Evolutionary conservation across 2,329 filamentous ascomycete species (phyloP), one percentile per base, ranked within the genome.

Genomic region (Alternaria arborescens): DNA sequence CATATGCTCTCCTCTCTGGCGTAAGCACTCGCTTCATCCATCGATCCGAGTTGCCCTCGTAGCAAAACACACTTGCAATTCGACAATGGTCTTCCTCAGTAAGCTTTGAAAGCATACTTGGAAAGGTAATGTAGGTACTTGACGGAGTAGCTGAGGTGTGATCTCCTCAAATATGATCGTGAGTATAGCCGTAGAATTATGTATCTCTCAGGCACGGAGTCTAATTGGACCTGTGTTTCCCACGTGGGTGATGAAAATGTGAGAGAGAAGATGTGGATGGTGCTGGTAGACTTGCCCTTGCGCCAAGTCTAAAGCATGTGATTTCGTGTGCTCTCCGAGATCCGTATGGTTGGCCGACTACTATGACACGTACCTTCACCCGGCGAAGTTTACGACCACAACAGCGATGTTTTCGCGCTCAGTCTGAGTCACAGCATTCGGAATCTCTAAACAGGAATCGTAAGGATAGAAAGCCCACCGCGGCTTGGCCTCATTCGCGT

Each of bases 341-440:
- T 48, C 40, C 46, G 32, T 36, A 48, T 43, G 62, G 62, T 60
- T 60, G 42, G 56, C 30, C 50, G 52, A 56, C 40, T 40, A 22
- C 41, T 7, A 38, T 48, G 43, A 48, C 61, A 62, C 46, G 51
- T 43, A 60, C 61, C 26, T 46, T 28, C 24, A 51, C 57, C 18
- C 41, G 24, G 22, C n/a, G 8, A 47, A 51, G 46, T 36, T 22
- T n/a, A 22, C 24, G 12, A 16, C n/a, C 10, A 12, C 24, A 18
- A 42, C 22, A 43, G 41, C 41, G 12, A 54, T 63, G 40, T 16
- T 32, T 36, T 16, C n/a, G 20, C 14, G 26, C 22, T 30, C 10
- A 10, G 16, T 5, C 7, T 28, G 24, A 41, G 26, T 12, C 12
- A 22, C 20, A 18, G n/a, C 34, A 26, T 7, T 22, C 28, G 8